These are phyloP conservation scores for Aureobasidium sp. DNA, from an alignment of 2,329 filamentous ascomycete species.

Conservation along the genomic window DNA sequence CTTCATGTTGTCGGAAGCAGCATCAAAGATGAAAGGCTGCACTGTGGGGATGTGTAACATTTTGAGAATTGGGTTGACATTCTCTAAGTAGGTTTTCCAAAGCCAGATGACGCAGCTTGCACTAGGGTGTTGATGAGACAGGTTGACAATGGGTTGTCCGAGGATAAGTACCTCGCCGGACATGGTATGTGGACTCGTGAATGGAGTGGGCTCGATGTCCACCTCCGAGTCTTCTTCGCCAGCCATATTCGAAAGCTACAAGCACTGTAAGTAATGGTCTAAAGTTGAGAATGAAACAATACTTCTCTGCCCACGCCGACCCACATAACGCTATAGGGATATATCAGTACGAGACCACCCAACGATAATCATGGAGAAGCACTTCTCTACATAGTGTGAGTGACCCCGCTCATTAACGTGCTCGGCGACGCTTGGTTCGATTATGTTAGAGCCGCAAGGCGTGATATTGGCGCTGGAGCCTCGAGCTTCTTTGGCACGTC, in stretches of 20 bases:
- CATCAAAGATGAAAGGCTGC: constrained; percentile 44
- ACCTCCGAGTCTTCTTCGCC: not conserved
- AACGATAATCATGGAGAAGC: constrained; percentile 11
- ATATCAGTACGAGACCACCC: not conserved
- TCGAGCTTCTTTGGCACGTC: constrained; percentile 21
- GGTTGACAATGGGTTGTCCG: not conserved
- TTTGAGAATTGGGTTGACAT: constrained; percentile 63
- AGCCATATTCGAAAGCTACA: constrained; percentile 6
- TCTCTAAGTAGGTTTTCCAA: constrained; percentile 56
- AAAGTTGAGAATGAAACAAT: constrained; percentile 17
- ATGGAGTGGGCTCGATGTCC: constrained; percentile 10
- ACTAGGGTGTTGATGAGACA: not conserved
- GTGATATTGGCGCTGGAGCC: not conserved
- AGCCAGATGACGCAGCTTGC: constrained; percentile 15
- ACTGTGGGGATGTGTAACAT: constrained; percentile 54
- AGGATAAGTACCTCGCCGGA: constrained; percentile 9
- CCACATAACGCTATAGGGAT: not conserved
- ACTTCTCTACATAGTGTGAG: constrained; percentile 35
- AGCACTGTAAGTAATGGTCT: constrained; percentile 1
- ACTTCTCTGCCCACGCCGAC: constrained; percentile 21
- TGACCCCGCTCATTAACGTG: constrained; percentile 22
- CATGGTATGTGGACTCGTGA: constrained; percentile 17
- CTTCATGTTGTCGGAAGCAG: constrained; percentile 35
- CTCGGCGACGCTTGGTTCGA: not conserved
- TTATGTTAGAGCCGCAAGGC: not conserved